Evolutionary conservation across 1,284 basidiomycete genomes (phyloP), one percentile per base, ranked within the genome.

Genomic region (Marasmius sp.): DNA sequence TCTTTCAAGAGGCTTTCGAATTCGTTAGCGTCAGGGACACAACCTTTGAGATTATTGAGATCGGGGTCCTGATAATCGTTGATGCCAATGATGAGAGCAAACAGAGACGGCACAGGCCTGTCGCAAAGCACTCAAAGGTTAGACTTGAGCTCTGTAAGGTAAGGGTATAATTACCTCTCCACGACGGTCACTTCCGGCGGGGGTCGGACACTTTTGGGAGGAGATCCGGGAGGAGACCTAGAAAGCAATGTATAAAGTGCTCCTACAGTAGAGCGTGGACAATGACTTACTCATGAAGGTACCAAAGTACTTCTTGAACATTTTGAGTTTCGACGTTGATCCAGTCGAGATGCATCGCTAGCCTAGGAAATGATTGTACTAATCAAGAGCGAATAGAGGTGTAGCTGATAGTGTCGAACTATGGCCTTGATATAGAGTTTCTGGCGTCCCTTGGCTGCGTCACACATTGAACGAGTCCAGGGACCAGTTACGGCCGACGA

Each of bases 11-110:
- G 67, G 10, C 66, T 54, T 16, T 66, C 51, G 59, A 71, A 51
- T 9, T 57, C 63, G 4, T 71, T 49, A 1, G 67, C 69, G 55
- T 72, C 71, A 3, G 65, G 57, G 9, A 67, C 67, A 36, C 68
- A 66, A 6, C 70, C 68, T n/a, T 52, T 57, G 1, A 69, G 37
- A 11, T 61, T 37, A 14, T 12, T n/a, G 33, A 60, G 6, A 47
- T 58, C 38, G 38, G 50, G 2, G 47, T 59, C 55, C 3, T 54
- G 48, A 43, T 71, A 70, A 16, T 65, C 50, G 55, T 73, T 62
- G 27, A 72, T 72, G 8, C 71, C 71, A 45, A 72, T 70, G 36
- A 71, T 62, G n/a, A 72, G 60, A 8, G 69, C 70, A 38, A 64
- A 64, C 14, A 57, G 20, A 47, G 33, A 20, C 7, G 55, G 18